A percentile compares a stretch with the other conserved stretches of the same genome.
These are phyloP conservation scores for Malus asiatica DNA, from an alignment of 306 rosid genomes.

Conservation along the genomic window DNA sequence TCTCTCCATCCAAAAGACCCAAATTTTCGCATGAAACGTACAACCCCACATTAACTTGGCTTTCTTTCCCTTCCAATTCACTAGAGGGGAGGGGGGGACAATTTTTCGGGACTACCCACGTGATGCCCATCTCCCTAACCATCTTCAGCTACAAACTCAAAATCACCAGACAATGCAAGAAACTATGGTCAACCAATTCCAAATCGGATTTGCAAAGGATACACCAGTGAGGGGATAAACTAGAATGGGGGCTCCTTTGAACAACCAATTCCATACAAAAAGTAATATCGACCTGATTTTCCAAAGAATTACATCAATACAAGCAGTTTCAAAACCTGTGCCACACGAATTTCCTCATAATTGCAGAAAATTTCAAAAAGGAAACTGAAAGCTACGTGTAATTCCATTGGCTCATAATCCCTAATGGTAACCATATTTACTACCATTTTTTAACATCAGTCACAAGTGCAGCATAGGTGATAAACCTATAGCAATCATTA, in stretches of 20 bases:
- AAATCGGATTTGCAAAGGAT: background rate
- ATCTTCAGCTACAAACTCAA: background rate
- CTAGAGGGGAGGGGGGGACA: background rate
- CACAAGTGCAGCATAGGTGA: background rate
- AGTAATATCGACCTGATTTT: background rate
- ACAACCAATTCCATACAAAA: background rate
- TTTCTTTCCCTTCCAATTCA: background rate
- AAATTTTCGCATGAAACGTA: background rate
- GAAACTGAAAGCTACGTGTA: background rate
- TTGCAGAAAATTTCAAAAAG: background rate
- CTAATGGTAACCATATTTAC: background rate
- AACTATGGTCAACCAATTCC: background rate
- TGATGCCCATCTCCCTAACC: background rate
- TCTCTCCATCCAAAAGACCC: background rate
- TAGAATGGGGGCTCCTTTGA: background rate
- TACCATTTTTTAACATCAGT: background rate
- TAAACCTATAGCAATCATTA: background rate
- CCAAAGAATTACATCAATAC: background rate
- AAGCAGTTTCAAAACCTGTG: background rate
- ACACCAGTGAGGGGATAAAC: background rate
- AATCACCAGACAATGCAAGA: background rate
- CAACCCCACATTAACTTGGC: background rate
- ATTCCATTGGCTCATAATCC: background rate
- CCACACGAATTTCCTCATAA: background rate
- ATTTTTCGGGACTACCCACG: background rate